Conservation (phyloP, 78 protist genomes). For the Trichosphaerium sp. region DNA sequence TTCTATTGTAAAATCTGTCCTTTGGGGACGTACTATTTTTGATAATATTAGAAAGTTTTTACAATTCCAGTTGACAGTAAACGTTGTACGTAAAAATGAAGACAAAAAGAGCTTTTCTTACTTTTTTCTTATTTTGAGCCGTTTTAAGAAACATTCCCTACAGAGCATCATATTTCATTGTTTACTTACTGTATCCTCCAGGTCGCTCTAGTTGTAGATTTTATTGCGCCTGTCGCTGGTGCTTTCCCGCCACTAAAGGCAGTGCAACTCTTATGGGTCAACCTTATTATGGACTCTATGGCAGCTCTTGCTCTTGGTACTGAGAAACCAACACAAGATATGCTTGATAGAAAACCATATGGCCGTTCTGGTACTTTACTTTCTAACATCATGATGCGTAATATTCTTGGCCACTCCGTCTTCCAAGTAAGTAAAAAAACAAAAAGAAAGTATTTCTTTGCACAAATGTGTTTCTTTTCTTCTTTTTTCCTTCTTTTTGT, state of each 20-base stretch:
- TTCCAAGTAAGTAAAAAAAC: conserved; percentile 64
- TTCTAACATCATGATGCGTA: conserved; percentile 34
- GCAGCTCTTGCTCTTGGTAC: conserved; percentile 99
- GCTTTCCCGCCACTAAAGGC: conserved; percentile 72
- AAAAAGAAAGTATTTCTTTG: no score
- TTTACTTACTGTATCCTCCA: no score
- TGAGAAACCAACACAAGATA: conserved; percentile 71
- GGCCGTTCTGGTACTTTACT: conserved; percentile 10
- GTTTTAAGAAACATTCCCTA: background rate
- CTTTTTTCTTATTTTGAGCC: no score
- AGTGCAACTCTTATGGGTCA: conserved; percentile 94
- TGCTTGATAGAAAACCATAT: conserved; percentile 72
- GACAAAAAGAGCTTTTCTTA: no score
- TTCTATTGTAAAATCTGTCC: conserved; percentile 77
- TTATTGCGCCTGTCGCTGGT: conserved; percentile 58
- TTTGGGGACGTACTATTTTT: conserved; percentile 94
- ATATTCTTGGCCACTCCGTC: conserved; percentile 38
- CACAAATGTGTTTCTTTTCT: no score
- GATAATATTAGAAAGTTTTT: conserved; percentile 83
- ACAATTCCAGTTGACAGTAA: conserved; percentile 95
- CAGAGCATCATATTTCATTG: no score
- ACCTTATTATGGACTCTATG: conserved; percentile 98
- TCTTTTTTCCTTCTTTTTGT: background rate
- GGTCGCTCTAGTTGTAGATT: conserved; percentile 72
- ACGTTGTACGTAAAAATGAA: conserved; percentile 18